A percentile compares a stretch with the other conserved stretches of the same genome.
These are phyloP conservation scores for Lachancea nothofagi DNA, from an alignment of 805 yeast genomes.

Conservation along the genomic window DNA sequence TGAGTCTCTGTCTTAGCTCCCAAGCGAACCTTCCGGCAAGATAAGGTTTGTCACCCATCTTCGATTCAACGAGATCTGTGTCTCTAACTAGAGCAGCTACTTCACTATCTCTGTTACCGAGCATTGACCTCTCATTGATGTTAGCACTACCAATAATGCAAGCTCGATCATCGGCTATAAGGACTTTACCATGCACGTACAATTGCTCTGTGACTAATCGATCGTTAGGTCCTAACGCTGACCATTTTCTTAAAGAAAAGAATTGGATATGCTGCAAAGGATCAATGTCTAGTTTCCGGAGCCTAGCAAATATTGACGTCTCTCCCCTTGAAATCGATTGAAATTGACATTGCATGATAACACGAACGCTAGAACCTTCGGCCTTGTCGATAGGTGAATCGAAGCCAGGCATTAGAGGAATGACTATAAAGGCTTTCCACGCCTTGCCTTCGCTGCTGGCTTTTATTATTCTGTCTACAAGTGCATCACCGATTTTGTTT, in stretches of 20 bases:
- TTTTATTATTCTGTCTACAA: constrained; percentile 89
- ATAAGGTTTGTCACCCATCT: constrained; percentile 79
- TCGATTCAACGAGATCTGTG: constrained; percentile 55
- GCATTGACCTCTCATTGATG: constrained; percentile 92
- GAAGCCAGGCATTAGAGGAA: constrained; percentile 97
- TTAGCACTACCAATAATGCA: constrained; percentile 97
- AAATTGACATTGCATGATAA: constrained; percentile 94
- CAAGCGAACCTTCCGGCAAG: constrained; percentile 85
- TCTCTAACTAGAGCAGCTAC: constrained; percentile 88
- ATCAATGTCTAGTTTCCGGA: constrained; percentile 71
- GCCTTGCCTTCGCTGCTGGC: constrained; percentile 70
- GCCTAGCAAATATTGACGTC: constrained; percentile 77
- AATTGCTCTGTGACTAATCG: constrained; percentile 82
- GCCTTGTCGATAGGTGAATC: constrained; percentile 88
- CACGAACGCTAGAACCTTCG: constrained; percentile 91
- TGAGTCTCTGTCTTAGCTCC: constrained; percentile 77
- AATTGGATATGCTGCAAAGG: constrained; percentile 92
- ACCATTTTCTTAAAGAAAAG: constrained; percentile 93
- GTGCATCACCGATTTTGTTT: constrained; percentile 87
- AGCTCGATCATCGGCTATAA: constrained; percentile 88
- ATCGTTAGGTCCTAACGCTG: constrained; percentile 72
- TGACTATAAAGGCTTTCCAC: constrained; percentile 89
- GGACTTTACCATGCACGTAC: constrained; percentile 86
- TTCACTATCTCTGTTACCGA: constrained; percentile 92
- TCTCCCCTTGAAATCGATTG: constrained; percentile 89